Conservation (phyloP, 1,284 basidiomycete genomes). For the Blastosporella zonata region DNA sequence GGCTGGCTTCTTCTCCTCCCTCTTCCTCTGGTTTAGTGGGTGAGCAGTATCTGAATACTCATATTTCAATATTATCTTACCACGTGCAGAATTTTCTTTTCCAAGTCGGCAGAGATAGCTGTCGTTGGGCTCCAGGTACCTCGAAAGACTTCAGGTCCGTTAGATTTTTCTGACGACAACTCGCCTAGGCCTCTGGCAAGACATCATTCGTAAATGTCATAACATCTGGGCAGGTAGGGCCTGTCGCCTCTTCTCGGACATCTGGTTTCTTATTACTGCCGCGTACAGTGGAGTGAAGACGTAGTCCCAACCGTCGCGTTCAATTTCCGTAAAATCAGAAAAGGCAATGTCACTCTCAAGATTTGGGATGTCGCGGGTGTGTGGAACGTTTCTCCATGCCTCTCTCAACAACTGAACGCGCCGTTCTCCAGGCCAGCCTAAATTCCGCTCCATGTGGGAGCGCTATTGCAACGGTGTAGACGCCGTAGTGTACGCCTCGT, state of each 20-base stretch:
- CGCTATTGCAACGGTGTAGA: slow-evolving; percentile 94
- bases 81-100: slow-evolving; percentile 70
- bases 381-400: slow-evolving; percentile 21
- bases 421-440: slow-evolving; percentile 72
- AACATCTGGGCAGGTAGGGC: slow-evolving; percentile 73
- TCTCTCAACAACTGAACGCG: neutral
- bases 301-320: slow-evolving; percentile 94
- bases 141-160: neutral
- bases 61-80: neutral
- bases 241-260: neutral
- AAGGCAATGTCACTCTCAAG: slow-evolving; percentile 89
- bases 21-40: slow-evolving; percentile 71
- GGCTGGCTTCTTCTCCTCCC: slow-evolving; percentile 61
- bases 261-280: slow-evolving; percentile 3
- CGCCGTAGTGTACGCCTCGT: slow-evolving; percentile 79
- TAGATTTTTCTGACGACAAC: slow-evolving; percentile 7
- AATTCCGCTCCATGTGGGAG: slow-evolving; percentile 94
- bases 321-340: slow-evolving; percentile 81
- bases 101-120: slow-evolving; percentile 89
- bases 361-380: slow-evolving; percentile 92
- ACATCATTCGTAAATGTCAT: slow-evolving; percentile 93
- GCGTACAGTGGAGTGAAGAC: slow-evolving; percentile 80
- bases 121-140: slow-evolving; percentile 88
- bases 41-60: slow-evolving; percentile 26
- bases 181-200: slow-evolving; percentile 83